Base-by-base conservation (phyloP, 2,329 filamentous ascomycete genomes). In the Phyllosticta citriasiana region DNA sequence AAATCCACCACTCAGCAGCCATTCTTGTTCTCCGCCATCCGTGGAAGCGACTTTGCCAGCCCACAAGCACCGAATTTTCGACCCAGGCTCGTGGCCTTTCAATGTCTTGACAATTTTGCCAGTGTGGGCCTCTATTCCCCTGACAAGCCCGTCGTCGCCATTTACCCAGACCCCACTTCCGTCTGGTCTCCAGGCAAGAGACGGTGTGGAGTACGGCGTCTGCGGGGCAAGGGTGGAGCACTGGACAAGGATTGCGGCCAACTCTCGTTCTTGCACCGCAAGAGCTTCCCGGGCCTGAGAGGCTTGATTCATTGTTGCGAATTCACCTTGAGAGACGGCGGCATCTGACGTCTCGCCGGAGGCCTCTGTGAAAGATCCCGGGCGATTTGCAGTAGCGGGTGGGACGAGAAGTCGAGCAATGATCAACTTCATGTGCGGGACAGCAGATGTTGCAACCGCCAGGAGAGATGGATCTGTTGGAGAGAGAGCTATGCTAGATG, bases 101-200 rank as follows among this genome's bases (percentile, higher is more conserved):
- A 87, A 69, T 35, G 72, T 76, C 24, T 73, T 71, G 26, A 81
- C 70, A 2, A 86, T 72, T 69, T 83, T 86, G 6, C 84, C 84
- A 1, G 78, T 84, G 60, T 72, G 79, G 2, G 78, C 75, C 68
- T 87, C 84, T 6, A 87, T 73, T 0, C 84, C 84, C 55, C 84
- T 75, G 27, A 87, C 76, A 7, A 82, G 74, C 0, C 85, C 84
- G 68, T 87, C 85, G 66, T 87, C 84, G 3, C 82, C 82, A 71
- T 84, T 87, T 12, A 87, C 82, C 78, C 82, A 87, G 0, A 87
- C 72, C 0, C 84, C 84, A 52, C 76, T 80, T 0, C 83, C 84
- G 68, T 85, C 79, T 1, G 84, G 83, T 26, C 84, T 73, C 84
- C 85, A 87, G 5, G 77, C 79, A 6, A 86, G 73, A 57, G 82